Percentiles rank a stretch among this genome's conserved stretches.
phyloP scores from a whole-genome alignment of 164 flowering plant genomes.

The Berberis thunbergii region DNA sequence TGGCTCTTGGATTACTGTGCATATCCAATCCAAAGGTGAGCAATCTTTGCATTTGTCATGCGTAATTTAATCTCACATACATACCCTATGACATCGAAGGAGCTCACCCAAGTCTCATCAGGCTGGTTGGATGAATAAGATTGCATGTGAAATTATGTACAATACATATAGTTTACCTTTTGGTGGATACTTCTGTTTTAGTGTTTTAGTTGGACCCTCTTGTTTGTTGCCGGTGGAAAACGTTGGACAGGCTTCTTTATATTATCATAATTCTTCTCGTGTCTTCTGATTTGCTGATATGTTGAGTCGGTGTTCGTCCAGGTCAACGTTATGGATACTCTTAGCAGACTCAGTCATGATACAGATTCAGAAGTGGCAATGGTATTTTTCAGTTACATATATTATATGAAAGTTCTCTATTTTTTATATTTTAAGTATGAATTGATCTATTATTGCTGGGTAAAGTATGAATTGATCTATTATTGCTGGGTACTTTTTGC shows the following conservation, averaged over 20 bases:
- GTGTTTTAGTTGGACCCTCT: neutral
- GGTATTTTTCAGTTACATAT: slow-evolving; percentile 30
- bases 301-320: slow-evolving; percentile 11
- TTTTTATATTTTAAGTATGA: neutral
- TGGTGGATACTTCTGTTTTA: neutral
- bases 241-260: no score
- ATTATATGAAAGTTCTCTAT: neutral
- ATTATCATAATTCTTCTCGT: neutral
- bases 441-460: no score
- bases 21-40: slow-evolving; percentile 93
- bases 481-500: slow-evolving; percentile 11
- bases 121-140: no score
- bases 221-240: no score
- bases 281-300: neutral
- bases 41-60: neutral
- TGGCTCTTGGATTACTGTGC: slow-evolving; percentile 95
- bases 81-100: neutral
- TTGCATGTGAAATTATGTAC: neutral
- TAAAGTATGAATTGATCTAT: neutral
- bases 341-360: slow-evolving; percentile 97
- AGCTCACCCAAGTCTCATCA: neutral
- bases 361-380: slow-evolving; percentile 94
- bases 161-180: no score
- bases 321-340: slow-evolving; percentile 96
- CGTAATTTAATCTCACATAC: neutral